phyloP scores from a whole-genome alignment of 2,329 filamentous ascomycete genomes.

The Xylariaceae sp. region DNA sequence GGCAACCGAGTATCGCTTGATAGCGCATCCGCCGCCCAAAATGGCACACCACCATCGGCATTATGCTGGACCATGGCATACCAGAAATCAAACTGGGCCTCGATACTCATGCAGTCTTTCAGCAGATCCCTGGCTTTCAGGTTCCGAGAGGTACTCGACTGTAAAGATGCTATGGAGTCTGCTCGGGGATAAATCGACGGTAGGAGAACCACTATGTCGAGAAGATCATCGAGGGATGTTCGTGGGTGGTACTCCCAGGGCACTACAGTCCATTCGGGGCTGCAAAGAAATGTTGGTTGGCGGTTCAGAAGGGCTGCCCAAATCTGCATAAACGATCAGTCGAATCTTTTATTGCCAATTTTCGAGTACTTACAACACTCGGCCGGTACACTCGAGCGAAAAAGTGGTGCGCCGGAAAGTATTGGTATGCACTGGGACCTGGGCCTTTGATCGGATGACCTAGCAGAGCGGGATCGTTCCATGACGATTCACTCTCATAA shows the following conservation, averaged over 20 bases:
- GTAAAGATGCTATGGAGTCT: slow-evolving; percentile 37
- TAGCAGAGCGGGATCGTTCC: slow-evolving; percentile 33
- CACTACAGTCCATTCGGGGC: slow-evolving; percentile 45
- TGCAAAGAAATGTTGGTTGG: slow-evolving; percentile 46
- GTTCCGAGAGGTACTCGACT: slow-evolving; percentile 37
- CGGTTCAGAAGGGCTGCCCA: slow-evolving; percentile 45
- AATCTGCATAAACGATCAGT: slow-evolving; percentile 11
- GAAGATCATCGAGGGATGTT: slow-evolving; percentile 44
- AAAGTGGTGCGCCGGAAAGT: slow-evolving; percentile 54
- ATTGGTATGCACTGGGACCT: slow-evolving; percentile 43
- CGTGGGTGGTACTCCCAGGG: slow-evolving; percentile 52
- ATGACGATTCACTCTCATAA: slow-evolving; percentile 29
- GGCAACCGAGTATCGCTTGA: slow-evolving; percentile 30
- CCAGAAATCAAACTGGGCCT: slow-evolving; percentile 47
- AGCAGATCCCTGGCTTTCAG: slow-evolving; percentile 45
- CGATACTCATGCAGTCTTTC: slow-evolving; percentile 41
- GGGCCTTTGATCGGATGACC: slow-evolving; percentile 33
- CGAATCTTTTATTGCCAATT: too few relatives aligned
- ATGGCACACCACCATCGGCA: slow-evolving; percentile 23
- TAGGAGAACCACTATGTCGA: slow-evolving; percentile 46
- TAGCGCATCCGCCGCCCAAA: slow-evolving; percentile 33
- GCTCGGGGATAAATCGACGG: slow-evolving; percentile 42
- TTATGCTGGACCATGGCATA: slow-evolving; percentile 23
- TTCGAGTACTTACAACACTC: slow-evolving; percentile 38
- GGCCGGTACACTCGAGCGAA: slow-evolving; percentile 53